phyloP scores from a whole-genome alignment of 768 basidiomycete genomes.

The Pulveroboletus sp. region DNA sequence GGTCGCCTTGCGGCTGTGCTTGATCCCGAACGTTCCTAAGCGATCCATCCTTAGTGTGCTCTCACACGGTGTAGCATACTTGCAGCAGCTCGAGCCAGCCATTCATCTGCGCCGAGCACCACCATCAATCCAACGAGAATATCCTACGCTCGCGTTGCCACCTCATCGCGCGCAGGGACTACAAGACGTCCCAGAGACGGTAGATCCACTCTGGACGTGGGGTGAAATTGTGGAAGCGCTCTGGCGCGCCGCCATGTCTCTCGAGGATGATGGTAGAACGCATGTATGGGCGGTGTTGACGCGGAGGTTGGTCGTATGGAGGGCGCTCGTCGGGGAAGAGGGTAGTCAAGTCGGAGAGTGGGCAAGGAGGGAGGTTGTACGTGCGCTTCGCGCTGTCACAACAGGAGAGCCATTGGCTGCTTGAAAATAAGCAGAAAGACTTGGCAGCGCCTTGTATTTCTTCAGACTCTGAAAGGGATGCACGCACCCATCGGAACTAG shows the following conservation, averaged over 20 bases:
- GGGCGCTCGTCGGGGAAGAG: slow-evolving; percentile 41
- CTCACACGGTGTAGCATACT: slow-evolving; percentile 19
- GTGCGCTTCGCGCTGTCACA: neutral
- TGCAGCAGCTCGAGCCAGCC: slow-evolving; percentile 30
- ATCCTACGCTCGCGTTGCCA: slow-evolving; percentile 19
- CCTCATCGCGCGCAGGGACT: slow-evolving; percentile 36
- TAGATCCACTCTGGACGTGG: slow-evolving; percentile 41
- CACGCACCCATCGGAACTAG: too few species aligned
- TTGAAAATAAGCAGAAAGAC: neutral
- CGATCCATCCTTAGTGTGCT: slow-evolving; percentile 33
- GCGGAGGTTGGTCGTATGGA: slow-evolving; percentile 55
- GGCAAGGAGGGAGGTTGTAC: slow-evolving; percentile 37
- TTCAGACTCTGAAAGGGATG: too few species aligned
- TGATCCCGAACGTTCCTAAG: slow-evolving; percentile 28
- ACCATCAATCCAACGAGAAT: neutral
- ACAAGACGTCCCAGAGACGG: slow-evolving; percentile 30
- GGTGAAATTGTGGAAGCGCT: slow-evolving; percentile 52
- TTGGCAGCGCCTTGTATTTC: too few species aligned
- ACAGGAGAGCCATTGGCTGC: neutral
- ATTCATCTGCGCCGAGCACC: slow-evolving; percentile 3
- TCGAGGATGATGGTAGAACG: slow-evolving; percentile 14
- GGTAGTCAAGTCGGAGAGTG: slow-evolving; percentile 47
- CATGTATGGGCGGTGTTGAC: slow-evolving; percentile 54
- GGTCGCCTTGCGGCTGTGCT: slow-evolving; percentile 36
- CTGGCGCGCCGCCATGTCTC: slow-evolving; percentile 24